Percentiles rank a stretch among this genome's conserved stretches.
Evolutionary conservation across 306 rosid genomes (phyloP).

Genomic region (Vachellia pachyceras): DNA sequence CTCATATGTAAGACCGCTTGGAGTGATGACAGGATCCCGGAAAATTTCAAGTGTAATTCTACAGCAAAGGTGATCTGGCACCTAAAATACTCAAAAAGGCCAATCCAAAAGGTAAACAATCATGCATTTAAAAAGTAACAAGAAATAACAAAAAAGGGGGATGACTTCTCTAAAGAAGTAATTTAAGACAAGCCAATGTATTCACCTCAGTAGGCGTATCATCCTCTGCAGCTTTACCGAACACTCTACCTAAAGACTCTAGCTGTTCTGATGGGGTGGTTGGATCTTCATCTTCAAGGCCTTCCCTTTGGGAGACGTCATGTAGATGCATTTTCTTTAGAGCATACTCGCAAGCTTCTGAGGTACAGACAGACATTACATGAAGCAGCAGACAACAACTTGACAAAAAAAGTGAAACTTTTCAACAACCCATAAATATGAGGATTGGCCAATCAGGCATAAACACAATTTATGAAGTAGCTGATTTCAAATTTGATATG

Average conservation of each 20-base stretch:
- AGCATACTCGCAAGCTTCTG: slow-evolving; percentile 57
- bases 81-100: slow-evolving; percentile 48
- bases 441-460: not conserved
- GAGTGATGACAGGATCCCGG: slow-evolving; percentile 96
- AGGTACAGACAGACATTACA: slow-evolving; percentile 23
- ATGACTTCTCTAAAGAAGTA: not conserved
- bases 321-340: slow-evolving; percentile 46
- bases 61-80: slow-evolving; percentile 91
- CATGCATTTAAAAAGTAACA: not conserved
- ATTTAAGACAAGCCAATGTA: not conserved
- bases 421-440: slow-evolving; percentile 15
- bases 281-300: slow-evolving; percentile 61
- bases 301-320: slow-evolving; percentile 54
- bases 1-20: slow-evolving; percentile 89
- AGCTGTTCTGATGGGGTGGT: slow-evolving; percentile 52
- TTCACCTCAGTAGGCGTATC: slow-evolving; percentile 75
- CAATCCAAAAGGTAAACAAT: slow-evolving; percentile 12
- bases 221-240: slow-evolving; percentile 63
- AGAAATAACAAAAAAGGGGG: not conserved
- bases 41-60: slow-evolving; percentile 84
- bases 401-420: not conserved
- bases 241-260: slow-evolving; percentile 59
- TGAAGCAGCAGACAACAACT: slow-evolving; percentile 19
- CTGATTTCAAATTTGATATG: slow-evolving; percentile 15
- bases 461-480: not conserved